Evolutionary conservation across 2,329 filamentous ascomycete genomes (phyloP), one percentile per base, ranked within the genome.

Genomic region (Herpotrichia juniperi): DNA sequence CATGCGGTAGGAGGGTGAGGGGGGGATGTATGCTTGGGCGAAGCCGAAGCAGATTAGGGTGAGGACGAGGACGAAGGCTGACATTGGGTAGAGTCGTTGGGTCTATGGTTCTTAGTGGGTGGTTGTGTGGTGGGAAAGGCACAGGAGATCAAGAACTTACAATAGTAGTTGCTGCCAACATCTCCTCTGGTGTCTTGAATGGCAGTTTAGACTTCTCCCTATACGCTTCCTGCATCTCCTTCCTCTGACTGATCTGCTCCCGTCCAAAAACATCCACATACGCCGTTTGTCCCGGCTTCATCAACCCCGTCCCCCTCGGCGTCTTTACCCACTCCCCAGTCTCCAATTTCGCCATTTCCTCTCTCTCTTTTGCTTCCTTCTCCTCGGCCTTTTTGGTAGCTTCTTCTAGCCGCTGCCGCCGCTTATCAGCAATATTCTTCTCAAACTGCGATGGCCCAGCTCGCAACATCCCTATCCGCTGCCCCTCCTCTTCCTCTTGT

Each of bases 11-110:
- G 53, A 45, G 14, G 61, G 58, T 1, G 61, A 52, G 0, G 74
- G 72, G 0, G 71, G 68, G 0, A 46, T 49, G 58, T 75, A 76
- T 59, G 62, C 68, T 48, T 69, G 59, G 16, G 62, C 68, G 56
- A 68, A 67, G 45, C 58, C 57, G 34, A 49, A 67, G 55, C 40
- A 62, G 48, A 66, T 40, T 26, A 71, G 44, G 44, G 58, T 50
- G 42, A 68, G 57, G 48, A 67, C 17, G 35, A 71, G 14, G 45
- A 69, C 64, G 48, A 75, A 69, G 48, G 65, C 61, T 16, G 69
- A 64, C 64, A 73, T 72, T 21, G 73, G 69, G 48, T 54, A 63
- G 50, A 75, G 62, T 28, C 74, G 74, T 59, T 70, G 64, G 25
- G 57, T 19, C 35, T 7, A 6, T 14, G 42, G 19, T 32, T 24